Evolutionary conservation across 257 asterid species (phyloP), one percentile per base, ranked within the genome.

Genomic region (Fraxinus americana): DNA sequence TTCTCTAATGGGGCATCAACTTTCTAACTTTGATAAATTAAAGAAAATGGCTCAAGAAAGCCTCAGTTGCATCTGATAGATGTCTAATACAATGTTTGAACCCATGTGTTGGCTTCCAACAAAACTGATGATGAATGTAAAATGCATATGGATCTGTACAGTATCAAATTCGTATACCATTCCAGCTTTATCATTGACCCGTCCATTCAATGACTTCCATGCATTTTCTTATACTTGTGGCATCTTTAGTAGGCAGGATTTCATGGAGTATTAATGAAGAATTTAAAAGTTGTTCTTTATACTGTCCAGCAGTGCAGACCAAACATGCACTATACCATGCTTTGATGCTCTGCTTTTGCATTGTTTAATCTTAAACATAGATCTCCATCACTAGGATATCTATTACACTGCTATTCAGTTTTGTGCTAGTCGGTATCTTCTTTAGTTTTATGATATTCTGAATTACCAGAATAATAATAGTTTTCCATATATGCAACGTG

Each of bases 401-500:
- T 48, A 48, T 48, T 48, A 48, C 57, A 48, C 21, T 48, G 19
- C n/a, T 7, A 48, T 48, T 48, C 57, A 48, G 5, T 48, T 48
- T 48, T 14, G 57, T 48, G 57, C 57, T 14, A 48, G 21, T 48
- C 1, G 7, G n/a, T 14, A 48, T 48, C 57, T 48, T 16, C 21
- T 48, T 14, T 48, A 48, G 7, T 48, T 48, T 48, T 48, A 48
- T 48, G 5, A 16, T 48, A 48, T 48, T 13, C 57, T 48, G n/a
- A 48, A 48, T 14, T 14, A 48, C 57, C n/a, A 48, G 57, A 48
- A 38, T 2, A 38, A 48, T 48, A 48, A 48, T 48, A 13, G 57
- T 48, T 48, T 48, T 48, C 16, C 41, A 25, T 35, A 13, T 27
- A 41, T 39, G 75, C 3, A n/a, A 48, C 32, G 30, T 83, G 79